A percentile compares a stretch with the other conserved stretches of the same genome.
phyloP scores from a whole-genome alignment of 345 rosid genomes.

The Eutrema yunnanense region DNA sequence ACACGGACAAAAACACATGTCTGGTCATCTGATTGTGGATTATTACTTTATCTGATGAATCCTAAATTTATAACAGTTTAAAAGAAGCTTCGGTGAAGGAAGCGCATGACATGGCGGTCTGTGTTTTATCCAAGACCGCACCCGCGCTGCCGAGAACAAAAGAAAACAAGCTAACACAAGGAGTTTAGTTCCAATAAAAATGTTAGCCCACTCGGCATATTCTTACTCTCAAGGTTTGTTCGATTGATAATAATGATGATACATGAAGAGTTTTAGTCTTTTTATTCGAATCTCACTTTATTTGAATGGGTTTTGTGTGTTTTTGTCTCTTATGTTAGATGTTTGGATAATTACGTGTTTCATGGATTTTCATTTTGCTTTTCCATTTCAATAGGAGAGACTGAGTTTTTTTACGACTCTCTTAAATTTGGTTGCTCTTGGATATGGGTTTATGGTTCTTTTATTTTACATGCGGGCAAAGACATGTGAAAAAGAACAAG shows the following conservation, averaged over 20 bases:
- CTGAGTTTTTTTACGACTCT: too few species aligned
- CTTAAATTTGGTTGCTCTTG: too few species aligned
- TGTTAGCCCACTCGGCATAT: slow-evolving; percentile 85
- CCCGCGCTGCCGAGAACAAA: slow-evolving; percentile 45
- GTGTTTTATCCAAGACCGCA: slow-evolving; percentile 40
- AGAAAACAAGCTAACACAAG: slow-evolving; percentile 56
- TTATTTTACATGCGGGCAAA: too few species aligned
- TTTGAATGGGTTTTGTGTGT: too few species aligned
- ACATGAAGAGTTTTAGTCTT: background rate
- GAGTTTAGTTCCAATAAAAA: slow-evolving; percentile 54
- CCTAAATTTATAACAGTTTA: slow-evolving; percentile 44
- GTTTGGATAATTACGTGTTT: too few species aligned
- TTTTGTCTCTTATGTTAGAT: too few species aligned
- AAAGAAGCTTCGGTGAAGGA: slow-evolving; percentile 68
- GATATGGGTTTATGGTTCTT: too few species aligned
- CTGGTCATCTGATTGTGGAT: slow-evolving; percentile 6
- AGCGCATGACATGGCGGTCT: slow-evolving; percentile 57
- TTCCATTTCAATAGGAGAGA: too few species aligned
- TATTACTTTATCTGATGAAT: slow-evolving; percentile 3
- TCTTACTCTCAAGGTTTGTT: slow-evolving; percentile 84
- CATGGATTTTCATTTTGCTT: too few species aligned
- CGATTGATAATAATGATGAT: background rate
- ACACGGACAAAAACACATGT: background rate
- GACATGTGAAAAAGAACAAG: too few species aligned
- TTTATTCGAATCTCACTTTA: too few species aligned